These are phyloP conservation scores for Candida parachauliodes DNA, from an alignment of 805 yeast species.

Conservation along the genomic window DNA sequence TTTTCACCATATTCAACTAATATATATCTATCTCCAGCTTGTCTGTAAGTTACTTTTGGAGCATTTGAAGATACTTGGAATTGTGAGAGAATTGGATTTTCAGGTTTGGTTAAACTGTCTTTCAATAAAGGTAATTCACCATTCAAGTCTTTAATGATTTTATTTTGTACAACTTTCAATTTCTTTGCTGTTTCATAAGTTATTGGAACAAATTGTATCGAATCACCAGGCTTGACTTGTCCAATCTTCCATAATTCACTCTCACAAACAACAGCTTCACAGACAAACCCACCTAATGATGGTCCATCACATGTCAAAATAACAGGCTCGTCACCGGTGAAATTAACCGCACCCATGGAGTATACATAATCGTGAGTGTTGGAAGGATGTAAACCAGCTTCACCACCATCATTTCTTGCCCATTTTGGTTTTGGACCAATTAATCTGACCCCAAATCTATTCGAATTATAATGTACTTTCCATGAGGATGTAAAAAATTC, in stretches of 20 bases:
- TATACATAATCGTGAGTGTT: constrained; percentile 97
- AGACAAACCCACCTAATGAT: constrained; percentile 94
- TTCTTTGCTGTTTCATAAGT: constrained; percentile 62
- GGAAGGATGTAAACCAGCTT: constrained; percentile 98
- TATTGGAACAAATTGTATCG: constrained; percentile 75
- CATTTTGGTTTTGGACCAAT: constrained; percentile 95
- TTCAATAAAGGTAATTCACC: constrained; percentile 39
- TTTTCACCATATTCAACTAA: constrained; percentile 92
- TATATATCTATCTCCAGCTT: constrained; percentile 94
- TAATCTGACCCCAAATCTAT: constrained; percentile 92
- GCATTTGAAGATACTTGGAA: constrained; percentile 45
- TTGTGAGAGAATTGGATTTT: constrained; percentile 66
- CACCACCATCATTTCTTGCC: constrained; percentile 97
- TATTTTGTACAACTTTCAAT: constrained; percentile 61
- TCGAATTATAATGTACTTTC: constrained; percentile 97
- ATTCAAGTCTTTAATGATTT: constrained; percentile 40
- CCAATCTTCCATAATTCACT: constrained; percentile 99
- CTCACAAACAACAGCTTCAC: constrained; percentile 92
- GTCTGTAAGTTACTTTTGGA: constrained; percentile 82
- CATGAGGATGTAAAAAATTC: constrained; percentile 76
- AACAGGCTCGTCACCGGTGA: constrained; percentile 98
- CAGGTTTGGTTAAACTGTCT: constrained; percentile 36
- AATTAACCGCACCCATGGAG: constrained; percentile 93
- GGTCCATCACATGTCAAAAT: constrained; percentile 97
- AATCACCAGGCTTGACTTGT: constrained; percentile 93